Evolutionary conservation across 495 filamentous ascomycete species (phyloP), one percentile per base, ranked within the genome.

Genomic region (Barbatosphaeria neglecta): DNA sequence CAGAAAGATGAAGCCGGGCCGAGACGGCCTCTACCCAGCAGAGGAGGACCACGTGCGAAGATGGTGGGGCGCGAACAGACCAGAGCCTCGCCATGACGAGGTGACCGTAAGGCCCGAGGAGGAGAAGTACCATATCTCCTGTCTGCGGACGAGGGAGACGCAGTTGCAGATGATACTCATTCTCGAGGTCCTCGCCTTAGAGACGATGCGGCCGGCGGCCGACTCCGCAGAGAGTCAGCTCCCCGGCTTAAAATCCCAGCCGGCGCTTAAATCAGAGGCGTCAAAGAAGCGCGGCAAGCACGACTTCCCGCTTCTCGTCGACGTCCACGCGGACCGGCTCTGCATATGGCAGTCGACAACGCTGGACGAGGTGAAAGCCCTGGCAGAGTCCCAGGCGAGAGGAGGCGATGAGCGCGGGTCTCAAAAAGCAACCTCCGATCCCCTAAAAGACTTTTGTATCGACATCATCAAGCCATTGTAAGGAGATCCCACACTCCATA

Each of bases 281-380:
- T 43, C 55, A 13, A 61, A 64, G 55, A 76, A 63, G 57, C 52
- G 60, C 25, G 71, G 53, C 44, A 65, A 59, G 37, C 65, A 65
- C 42, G 67, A 72, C 45, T 42, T 73, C 2, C 62, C 68, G 1
- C 46, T 81, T 1, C 72, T 89, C 18, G 70, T 98, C 7, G 90
- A 97, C 54, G 66, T 94, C 4, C 80, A 94, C 42, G 76, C 94
- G 10, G 93, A 98, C 59, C 79, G 88, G 27, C 70, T 98, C 19
- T 93, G 88, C 58, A 98, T 98, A 33, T 98, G 93, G 93, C 89
- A 95, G 56, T 87, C 88, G n/a, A 78, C 85, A 43, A 74, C 76
- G 10, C 60, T 72, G 6, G 78, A 79, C 22, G 69, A 71, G 35
- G 52, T 65, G 37, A 77, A 75, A 39, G 68, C 69, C 22, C 59